Evolutionary conservation across 805 yeast species (phyloP).

Genomic region (Cyberlindnera petersonii): DNA sequence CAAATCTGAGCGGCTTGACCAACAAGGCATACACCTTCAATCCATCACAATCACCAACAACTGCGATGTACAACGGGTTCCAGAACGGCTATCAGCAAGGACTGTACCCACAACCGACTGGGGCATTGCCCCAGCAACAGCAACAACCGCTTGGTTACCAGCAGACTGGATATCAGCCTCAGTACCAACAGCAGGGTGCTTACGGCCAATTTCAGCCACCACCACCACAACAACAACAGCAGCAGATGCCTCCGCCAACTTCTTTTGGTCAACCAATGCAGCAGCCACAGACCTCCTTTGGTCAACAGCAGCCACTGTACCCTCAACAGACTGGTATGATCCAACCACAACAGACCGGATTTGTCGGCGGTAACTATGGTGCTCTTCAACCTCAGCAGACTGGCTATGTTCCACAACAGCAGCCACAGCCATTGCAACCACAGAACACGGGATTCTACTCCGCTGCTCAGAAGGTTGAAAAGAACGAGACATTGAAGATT

Average conservation of each 20-base stretch:
- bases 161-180: constrained; percentile 20
- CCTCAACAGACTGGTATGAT: constrained; percentile 28
- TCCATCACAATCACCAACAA: background rate
- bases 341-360: constrained; percentile 28
- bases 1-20: constrained; percentile 4
- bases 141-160: constrained; percentile 17
- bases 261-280: constrained; percentile 21
- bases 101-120: constrained; percentile 5
- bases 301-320: constrained; percentile 19
- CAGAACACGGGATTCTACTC: constrained; percentile 40
- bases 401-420: constrained; percentile 30
- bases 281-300: constrained; percentile 25
- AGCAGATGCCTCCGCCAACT: constrained; percentile 17
- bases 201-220: constrained; percentile 10
- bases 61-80: constrained; percentile 14
- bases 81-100: constrained; percentile 4
- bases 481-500: constrained; percentile 57
- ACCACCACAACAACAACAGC: constrained; percentile 16
- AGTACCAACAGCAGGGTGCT: constrained; percentile 4
- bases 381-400: constrained; percentile 28
- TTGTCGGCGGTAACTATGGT: constrained; percentile 16
- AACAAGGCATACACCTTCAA: background rate
- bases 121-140: constrained; percentile 1
- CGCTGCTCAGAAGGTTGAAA: constrained; percentile 31
- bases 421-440: constrained; percentile 30